Evolutionary conservation across 2,329 filamentous ascomycete genomes (phyloP), one percentile per base, ranked within the genome.

Genomic region (Pseudovirgaria hyperparasitica): DNA sequence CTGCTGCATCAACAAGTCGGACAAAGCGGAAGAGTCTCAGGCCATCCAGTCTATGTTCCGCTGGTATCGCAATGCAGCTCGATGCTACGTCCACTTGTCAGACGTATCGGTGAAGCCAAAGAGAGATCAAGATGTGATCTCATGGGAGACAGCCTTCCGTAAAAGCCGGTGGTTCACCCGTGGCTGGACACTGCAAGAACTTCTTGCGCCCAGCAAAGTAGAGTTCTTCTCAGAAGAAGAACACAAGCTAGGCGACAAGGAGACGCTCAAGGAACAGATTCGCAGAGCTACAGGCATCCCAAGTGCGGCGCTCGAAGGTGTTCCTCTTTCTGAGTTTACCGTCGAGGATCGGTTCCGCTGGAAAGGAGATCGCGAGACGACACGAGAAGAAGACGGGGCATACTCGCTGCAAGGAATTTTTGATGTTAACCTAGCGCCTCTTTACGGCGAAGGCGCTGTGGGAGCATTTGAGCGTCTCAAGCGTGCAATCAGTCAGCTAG

Each of bases 401-500:
- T 50, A 49, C 17, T 43, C 38, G 16, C 26, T 49, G 2, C 38
- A 49, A 2, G 46, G 46, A 2, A 38, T 50, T 7, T 50, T 50
- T 32, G 45, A 45, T n/a, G n/a, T 37, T 19, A 25, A 24, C 5
- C 45, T 48, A 42, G 43, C 44, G 10, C 22, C 46, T 3, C 30
- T 48, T 1, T 48, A 48, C 22, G 44, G 43, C 6, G 44, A 48
- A 30, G 46, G 46, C 8, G 25, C 15, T 23, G 27, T 28, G 16
- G 34, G 18, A 1, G 39, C 41, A 1, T 9, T 38, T 6, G 28
- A 29, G 9, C 29, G 41, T n/a, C 25, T 43, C 0, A 10, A 23
- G 15, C 30, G 30, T 3, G 27, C 38, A 26, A 24, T 42, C 27
- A 21, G 35, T 19, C 38, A 29, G 24, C 9, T 25, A 34, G 28